Base-by-base conservation (phyloP, 805 yeast species). In the Blastobotrys terrestris region DNA sequence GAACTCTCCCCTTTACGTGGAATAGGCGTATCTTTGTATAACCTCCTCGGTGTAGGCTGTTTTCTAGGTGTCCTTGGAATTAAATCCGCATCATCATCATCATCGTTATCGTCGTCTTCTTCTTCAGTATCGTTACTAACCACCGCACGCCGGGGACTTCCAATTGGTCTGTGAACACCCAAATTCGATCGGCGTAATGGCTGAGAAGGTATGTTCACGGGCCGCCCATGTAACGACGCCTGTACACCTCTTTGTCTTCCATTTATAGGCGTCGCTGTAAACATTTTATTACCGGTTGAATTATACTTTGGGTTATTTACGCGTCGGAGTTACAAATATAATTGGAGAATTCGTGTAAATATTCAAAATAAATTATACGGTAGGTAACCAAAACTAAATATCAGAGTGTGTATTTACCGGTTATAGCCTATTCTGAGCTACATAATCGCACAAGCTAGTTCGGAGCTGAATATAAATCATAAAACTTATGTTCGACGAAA, bases 51-150 rank as follows among this genome's bases (percentile, higher is more conserved):
- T 11, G 35, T 26, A 26, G 35, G 35, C 35, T 26, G 35, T 26
- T 26, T 26, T 11, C 35, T 26, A 26, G 35, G 35, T 5, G 48
- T 14, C 19, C 47, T 13, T 43, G 15, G 18, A 15, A 26, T 26
- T 11, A 26, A 14, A 4, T 50, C 53, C 8, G 18, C 52, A 20
- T 66, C 54, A 15, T 39, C 39, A 14, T 42, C 51, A n/a, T 46
- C 48, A 16, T 40, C 47, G 15, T 16, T 21, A n/a, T 35, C 52
- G 41, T 48, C 45, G 2, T 46, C 50, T 7, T 26, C 31, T 4
- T 46, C 15, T 41, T 48, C 54, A 6, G 49, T 48, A 15, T 48
- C 48, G 41, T n/a, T 15, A 21, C n/a, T n/a, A 5, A 26, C 35
- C 11, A 18, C 20, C 16, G 44, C 20, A n/a, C 20, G 44, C 3